Percentiles rank a stretch among this genome's conserved stretches.
Evolutionary conservation across 192 early-diverging fungal species (phyloP).

Genomic region (Dissophora globulifera): DNA sequence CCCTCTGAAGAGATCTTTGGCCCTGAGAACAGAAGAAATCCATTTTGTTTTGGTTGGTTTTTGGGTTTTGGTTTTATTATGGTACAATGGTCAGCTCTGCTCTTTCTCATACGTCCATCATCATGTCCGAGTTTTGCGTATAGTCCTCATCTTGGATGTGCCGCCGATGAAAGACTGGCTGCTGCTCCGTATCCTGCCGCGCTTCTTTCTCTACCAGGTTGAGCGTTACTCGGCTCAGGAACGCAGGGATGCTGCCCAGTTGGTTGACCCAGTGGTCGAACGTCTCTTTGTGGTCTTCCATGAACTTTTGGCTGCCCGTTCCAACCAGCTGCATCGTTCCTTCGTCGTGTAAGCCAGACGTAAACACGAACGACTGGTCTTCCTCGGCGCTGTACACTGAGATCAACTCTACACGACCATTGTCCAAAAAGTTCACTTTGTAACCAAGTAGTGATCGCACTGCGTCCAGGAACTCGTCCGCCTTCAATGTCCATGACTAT

Average conservation of each 20-base stretch:
- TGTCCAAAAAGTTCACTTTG: constrained; percentile 71
- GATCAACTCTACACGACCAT: constrained; percentile 79
- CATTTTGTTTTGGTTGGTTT: constrained; percentile 5
- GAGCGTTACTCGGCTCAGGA: constrained; percentile 80
- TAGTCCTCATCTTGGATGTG: constrained; percentile 21
- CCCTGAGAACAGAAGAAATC: too few relatives aligned
- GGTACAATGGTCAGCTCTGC: neutral
- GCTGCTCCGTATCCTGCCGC: constrained; percentile 5
- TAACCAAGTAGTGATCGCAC: constrained; percentile 80
- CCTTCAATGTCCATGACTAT: constrained; percentile 74
- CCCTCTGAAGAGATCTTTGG: too few relatives aligned
- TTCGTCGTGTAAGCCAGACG: constrained; percentile 70
- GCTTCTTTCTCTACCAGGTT: constrained; percentile 66
- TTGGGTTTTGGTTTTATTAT: too few relatives aligned
- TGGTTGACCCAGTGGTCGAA: constrained; percentile 76
- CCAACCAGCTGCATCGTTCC: constrained; percentile 77
- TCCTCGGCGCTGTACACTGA: constrained; percentile 72
- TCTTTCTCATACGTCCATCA: constrained; percentile 23
- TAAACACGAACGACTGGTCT: constrained; percentile 80
- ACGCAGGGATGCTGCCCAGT: constrained; percentile 81
- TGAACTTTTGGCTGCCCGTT: constrained; percentile 69
- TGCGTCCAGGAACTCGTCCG: constrained; percentile 77
- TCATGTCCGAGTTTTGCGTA: constrained; percentile 39
- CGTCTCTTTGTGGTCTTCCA: constrained; percentile 64
- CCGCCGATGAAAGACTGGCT: constrained; percentile 1